Percentiles rank a stretch among this genome's conserved stretches.
Evolutionary conservation across 2,329 filamentous ascomycete species (phyloP).

Genomic region (Colletotrichum aenigma): DNA sequence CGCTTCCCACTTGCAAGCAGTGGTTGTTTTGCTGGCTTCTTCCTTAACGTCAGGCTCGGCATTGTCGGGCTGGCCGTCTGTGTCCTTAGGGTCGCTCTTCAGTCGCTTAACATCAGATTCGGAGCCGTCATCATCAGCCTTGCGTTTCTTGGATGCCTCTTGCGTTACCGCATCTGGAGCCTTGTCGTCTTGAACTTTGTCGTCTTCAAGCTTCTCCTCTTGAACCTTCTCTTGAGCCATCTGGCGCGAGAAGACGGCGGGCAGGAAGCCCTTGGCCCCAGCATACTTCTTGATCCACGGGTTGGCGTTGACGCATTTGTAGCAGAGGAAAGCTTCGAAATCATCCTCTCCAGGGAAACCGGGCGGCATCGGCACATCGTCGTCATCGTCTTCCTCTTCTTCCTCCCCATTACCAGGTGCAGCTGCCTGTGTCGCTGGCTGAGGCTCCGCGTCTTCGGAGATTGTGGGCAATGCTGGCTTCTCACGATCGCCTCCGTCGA

Average conservation of each 20-base stretch:
- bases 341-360: constrained; percentile 89
- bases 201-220: constrained; percentile 22
- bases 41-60: constrained; percentile 7
- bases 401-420: constrained; percentile 15
- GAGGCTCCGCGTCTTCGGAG: constrained; percentile 48
- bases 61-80: constrained; percentile 3
- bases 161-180: neutral
- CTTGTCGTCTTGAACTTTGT: neutral
- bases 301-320: constrained; percentile 86
- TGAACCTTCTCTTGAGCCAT: constrained; percentile 17
- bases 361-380: constrained; percentile 73
- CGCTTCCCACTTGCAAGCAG: constrained; percentile 62
- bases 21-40: constrained; percentile 8
- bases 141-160: constrained; percentile 65
- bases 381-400: constrained; percentile 48
- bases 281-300: constrained; percentile 94
- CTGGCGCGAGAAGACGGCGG: constrained; percentile 64
- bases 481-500: neutral
- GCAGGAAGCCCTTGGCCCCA: constrained; percentile 77
- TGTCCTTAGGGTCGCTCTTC: constrained; percentile 45
- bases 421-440: constrained; percentile 24
- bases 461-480: constrained; percentile 50
- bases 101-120: constrained; percentile 53
- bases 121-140: constrained; percentile 58
- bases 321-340: constrained; percentile 91